These are phyloP conservation scores for Pseudonectria foliicola DNA, from an alignment of 2,329 filamentous ascomycete species.

Conservation along the genomic window DNA sequence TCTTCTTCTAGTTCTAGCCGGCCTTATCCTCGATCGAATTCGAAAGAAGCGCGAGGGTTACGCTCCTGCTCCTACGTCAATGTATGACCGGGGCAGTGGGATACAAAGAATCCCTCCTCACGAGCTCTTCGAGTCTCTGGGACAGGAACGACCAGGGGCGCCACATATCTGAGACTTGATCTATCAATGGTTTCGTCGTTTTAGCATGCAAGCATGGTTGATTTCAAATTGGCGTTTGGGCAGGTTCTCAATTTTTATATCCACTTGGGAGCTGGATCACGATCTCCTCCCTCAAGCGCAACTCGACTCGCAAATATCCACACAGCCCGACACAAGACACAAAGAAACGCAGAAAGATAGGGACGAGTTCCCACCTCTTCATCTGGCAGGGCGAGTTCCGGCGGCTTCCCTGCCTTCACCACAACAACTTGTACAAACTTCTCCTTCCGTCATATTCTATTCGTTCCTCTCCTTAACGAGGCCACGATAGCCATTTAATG, in stretches of 20 bases:
- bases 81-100: conserved; percentile 52
- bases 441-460: too few species aligned
- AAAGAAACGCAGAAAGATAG: too few species aligned
- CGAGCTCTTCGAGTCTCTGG: conserved; percentile 50
- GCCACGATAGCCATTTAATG: too few species aligned
- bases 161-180: conserved; percentile 40
- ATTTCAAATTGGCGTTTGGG: conserved; percentile 31
- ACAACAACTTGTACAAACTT: too few species aligned
- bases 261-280: conserved; percentile 11
- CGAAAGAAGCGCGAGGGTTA: conserved; percentile 76
- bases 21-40: conserved; percentile 67
- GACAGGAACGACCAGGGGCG: conserved; percentile 39
- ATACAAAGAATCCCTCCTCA: conserved; percentile 55
- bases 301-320: too few species aligned
- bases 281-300: conserved; percentile 7
- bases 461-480: too few species aligned
- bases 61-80: conserved; percentile 63
- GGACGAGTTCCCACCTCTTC: too few species aligned
- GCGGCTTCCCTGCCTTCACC: too few species aligned
- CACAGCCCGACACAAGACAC: too few species aligned
- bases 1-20: conserved; percentile 68
- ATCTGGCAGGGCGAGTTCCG: too few species aligned
- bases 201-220: conserved; percentile 23
- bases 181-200: conserved; percentile 13
- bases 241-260: conserved; percentile 17